These are phyloP conservation scores for Wickerhamiella lipophila DNA, from an alignment of 805 yeast genomes.

Conservation along the genomic window DNA sequence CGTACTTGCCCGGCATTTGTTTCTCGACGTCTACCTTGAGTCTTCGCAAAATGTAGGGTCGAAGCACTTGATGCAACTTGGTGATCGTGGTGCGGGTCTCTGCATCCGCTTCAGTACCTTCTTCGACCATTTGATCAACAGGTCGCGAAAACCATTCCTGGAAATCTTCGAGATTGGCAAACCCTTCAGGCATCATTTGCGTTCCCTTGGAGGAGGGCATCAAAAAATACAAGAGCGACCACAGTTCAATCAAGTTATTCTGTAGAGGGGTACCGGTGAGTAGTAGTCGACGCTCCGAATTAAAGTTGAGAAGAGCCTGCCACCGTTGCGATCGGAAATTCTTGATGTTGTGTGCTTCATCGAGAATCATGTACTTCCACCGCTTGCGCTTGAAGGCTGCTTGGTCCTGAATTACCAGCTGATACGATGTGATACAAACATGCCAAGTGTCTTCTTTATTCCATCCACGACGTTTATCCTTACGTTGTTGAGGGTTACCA, in stretches of 20 bases:
- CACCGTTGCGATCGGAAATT: slow-evolving; percentile 93
- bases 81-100: slow-evolving; percentile 79
- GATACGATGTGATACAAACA: slow-evolving; percentile 93
- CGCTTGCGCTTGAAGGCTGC: slow-evolving; percentile 80
- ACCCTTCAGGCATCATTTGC: slow-evolving; percentile 70
- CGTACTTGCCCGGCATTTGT: slow-evolving; percentile 97
- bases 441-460: slow-evolving; percentile 91
- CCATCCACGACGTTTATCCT: slow-evolving; percentile 95
- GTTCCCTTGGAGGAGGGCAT: slow-evolving; percentile 77
- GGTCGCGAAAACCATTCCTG: slow-evolving; percentile 99
- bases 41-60: slow-evolving; percentile 86
- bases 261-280: slow-evolving; percentile 97
- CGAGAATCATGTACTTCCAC: slow-evolving; percentile 95
- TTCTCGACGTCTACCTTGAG: slow-evolving; percentile 93
- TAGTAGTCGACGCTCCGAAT: slow-evolving; percentile 74
- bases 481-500: slow-evolving; percentile 94
- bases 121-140: slow-evolving; percentile 82
- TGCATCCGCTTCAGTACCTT: slow-evolving; percentile 45
- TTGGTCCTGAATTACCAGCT: slow-evolving; percentile 94
- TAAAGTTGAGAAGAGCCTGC: slow-evolving; percentile 90
- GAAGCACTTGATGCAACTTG: slow-evolving; percentile 79
- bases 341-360: slow-evolving; percentile 96
- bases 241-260: slow-evolving; percentile 83
- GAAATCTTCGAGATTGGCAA: slow-evolving; percentile 89
- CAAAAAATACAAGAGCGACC: slow-evolving; percentile 88